Evolutionary conservation across 306 rosid species (phyloP), one percentile per base, ranked within the genome.

Genomic region (Comarum palustre): DNA sequence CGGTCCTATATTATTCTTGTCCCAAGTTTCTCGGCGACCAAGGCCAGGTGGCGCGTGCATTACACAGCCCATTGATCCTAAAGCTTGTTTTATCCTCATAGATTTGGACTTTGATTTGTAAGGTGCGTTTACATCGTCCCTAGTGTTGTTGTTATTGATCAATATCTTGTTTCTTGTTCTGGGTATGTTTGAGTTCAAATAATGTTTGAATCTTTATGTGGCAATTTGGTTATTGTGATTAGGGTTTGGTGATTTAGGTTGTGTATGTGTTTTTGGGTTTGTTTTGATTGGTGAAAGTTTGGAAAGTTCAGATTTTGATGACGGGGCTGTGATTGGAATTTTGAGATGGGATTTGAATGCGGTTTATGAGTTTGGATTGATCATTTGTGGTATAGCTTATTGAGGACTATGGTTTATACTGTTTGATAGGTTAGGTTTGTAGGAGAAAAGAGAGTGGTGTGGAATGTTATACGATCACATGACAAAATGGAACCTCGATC

Each of bases 401-500:
- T 57, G 63, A 57, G 63, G 36, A 57, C 8, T 25, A 25, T 57
- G 63, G 63, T 57, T 25, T 52, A 0, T 58, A 6, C 20, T 34
- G 45, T 61, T 46, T 68, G 67, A 58, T 59, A 76, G 73, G 80
- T 69, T 67, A 20, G 29, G 73, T 82, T 73, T 69, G 20, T 52
- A 55, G 75, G 76, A 58, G 69, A 59, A n/a, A 66, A 48, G 66
- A n/a, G 71, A 65, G 73, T 31, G 17, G 73, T 67, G 72, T 80
- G 75, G 73, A 82, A 72, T 72, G 73, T 57, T 68, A 55, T 71
- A 62, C 62, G 47, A 13, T 27, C 61, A 47, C 69, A 86, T 89
- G 95, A 71, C 77, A 63, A 57, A 89, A 0, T 78, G 79, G 81
- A 78, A 91, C 6, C 32, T 86, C 71, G 98, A 94, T 84, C 96